These are phyloP conservation scores for Thelephora terrestris DNA, from an alignment of 1,284 basidiomycete genomes.

Conservation along the genomic window DNA sequence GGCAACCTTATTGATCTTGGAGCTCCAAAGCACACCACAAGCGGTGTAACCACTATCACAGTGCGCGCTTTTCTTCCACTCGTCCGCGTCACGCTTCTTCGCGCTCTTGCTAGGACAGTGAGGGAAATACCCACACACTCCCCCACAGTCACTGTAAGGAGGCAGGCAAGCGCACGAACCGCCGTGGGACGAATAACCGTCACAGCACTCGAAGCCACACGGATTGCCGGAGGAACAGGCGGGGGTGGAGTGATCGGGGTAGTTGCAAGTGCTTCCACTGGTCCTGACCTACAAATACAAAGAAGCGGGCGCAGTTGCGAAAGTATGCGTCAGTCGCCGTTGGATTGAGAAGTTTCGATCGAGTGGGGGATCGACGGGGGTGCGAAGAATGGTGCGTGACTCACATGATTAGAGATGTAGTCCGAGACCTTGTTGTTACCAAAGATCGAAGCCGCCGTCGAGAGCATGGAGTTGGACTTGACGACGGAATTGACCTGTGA, in stretches of 20 bases:
- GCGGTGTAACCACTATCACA: slow-evolving; percentile 25
- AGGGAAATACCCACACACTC: slow-evolving; percentile 30
- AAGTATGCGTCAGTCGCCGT: slow-evolving; percentile 1
- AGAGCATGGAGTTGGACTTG: slow-evolving; percentile 20
- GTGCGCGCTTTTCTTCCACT: slow-evolving; percentile 12
- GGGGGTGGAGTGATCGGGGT: slow-evolving; percentile 30
- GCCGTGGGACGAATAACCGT: slow-evolving; percentile 27
- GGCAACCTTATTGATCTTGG: slow-evolving; percentile 15
- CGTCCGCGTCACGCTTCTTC: slow-evolving; percentile 10
- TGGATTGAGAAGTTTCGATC: not conserved
- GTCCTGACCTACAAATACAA: slow-evolving; percentile 17
- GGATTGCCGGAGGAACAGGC: slow-evolving; percentile 26
- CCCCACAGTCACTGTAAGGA: slow-evolving; percentile 36
- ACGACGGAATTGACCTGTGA: slow-evolving; percentile 27
- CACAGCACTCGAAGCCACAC: slow-evolving; percentile 36
- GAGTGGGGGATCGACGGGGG: not conserved
- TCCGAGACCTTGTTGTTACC: slow-evolving; percentile 22
- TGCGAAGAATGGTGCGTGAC: slow-evolving; percentile 4
- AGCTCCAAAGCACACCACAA: slow-evolving; percentile 30
- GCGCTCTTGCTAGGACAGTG: slow-evolving; percentile 16
- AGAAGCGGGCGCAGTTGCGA: slow-evolving; percentile 3
- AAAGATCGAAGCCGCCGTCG: slow-evolving; percentile 20
- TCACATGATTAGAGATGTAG: slow-evolving; percentile 26
- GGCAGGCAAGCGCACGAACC: slow-evolving; percentile 30
- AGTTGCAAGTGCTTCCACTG: slow-evolving; percentile 27